Evolutionary conservation across 306 rosid species (phyloP), one percentile per base, ranked within the genome.

Genomic region (Alnus glutinosa): DNA sequence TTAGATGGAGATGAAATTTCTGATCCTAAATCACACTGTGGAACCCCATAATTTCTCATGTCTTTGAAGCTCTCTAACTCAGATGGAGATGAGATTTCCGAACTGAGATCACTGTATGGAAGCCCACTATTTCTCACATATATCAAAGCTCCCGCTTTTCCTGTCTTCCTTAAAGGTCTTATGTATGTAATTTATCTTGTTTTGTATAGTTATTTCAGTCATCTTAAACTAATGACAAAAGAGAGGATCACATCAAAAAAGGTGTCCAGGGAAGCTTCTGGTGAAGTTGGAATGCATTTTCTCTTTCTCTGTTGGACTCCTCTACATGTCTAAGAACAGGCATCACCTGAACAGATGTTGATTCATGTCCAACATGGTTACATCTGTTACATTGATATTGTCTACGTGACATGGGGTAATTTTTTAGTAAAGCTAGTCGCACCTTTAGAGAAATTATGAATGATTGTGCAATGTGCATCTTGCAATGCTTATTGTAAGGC

Each of bases 1-100:
- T 28, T 52, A 59, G 66, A 57, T 58, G 73, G 42, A 66, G 75
- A 71, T 39, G 77, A 59, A 71, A 67, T 76, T 75, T 81, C 79
- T 55, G 67, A 80, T 78, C 67, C 68, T 49, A 48, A 59, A 28
- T 13, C 73, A 28, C 13, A 37, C 18, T 16, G 67, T 19, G 15
- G 66, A 55, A 48, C 39, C 18, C 67, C 39, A 49, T 19, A 13
- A 55, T 73, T 6, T 36, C 47, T 47, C 44, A 18, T 30, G 39
- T 42, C 70, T 76, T 76, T 70, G 58, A 70, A 54, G 69, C 75
- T 76, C 54, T 59, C 54, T 18, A 71, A 54, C 76, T 46, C 59
- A 55, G 64, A 55, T 55, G 73, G 44, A 58, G 75, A 71, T 34
- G 75, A 54, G 58, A 68, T 76, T 75, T 82, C 81, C 34, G 44